These are phyloP conservation scores for Pistacia atlantica DNA, from an alignment of 345 rosid species.

Conservation along the genomic window DNA sequence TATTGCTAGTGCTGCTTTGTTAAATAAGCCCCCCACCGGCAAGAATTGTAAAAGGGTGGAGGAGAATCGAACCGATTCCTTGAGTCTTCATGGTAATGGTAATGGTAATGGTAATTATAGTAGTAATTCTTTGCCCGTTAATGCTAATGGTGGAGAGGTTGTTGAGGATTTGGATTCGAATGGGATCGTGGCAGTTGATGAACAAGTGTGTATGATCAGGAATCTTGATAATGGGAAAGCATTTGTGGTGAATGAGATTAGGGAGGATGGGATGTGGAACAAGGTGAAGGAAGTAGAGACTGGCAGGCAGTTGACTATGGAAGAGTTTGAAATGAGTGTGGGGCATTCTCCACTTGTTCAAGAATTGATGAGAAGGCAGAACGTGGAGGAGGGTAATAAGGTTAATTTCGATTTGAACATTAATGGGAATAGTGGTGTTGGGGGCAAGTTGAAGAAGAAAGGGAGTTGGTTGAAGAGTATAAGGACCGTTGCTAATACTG, in stretches of 20 bases:
- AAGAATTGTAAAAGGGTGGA: constrained; percentile 30
- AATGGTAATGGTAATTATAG: constrained; percentile 37
- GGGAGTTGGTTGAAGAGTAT: constrained; percentile 81
- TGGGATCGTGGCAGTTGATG: constrained; percentile 28
- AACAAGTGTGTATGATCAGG: constrained; percentile 65
- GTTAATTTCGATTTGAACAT: constrained; percentile 42
- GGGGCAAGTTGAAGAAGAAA: constrained; percentile 69
- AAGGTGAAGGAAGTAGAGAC: constrained; percentile 89
- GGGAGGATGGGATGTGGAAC: constrained; percentile 79
- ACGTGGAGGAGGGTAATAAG: constrained; percentile 67
- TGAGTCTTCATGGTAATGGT: constrained; percentile 29
- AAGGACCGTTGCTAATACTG: constrained; percentile 69
- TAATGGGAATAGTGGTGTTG: constrained; percentile 36
- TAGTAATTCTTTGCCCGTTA: constrained; percentile 29
- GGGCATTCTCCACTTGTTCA: constrained; percentile 96
- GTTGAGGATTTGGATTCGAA: constrained; percentile 33
- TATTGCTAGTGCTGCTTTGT: constrained; percentile 25
- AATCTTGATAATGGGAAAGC: constrained; percentile 88
- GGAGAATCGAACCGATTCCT: constrained; percentile 28
- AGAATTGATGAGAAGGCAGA: constrained; percentile 95
- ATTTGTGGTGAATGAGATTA: constrained; percentile 85
- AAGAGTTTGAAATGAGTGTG: constrained; percentile 86
- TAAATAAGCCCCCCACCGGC: constrained; percentile 38
- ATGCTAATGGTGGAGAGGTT: constrained; percentile 27
- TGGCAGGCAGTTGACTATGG: constrained; percentile 85